Conservation (phyloP, 75 land plant species). For the Picea sitchensis region DNA sequence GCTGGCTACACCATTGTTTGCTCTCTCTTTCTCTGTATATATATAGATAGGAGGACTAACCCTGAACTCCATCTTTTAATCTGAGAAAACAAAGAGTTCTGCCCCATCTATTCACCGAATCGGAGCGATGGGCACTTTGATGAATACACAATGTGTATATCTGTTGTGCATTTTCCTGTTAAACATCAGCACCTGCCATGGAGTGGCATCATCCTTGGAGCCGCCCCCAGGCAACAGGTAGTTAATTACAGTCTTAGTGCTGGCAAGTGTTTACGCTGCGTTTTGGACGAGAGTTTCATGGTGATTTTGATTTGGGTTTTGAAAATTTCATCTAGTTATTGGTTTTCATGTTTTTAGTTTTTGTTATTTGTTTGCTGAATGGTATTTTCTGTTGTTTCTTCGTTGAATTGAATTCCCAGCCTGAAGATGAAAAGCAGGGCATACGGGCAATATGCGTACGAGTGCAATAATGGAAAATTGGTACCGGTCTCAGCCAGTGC, state of each 20-base stretch:
- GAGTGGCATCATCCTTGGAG: neutral
- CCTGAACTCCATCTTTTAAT: too few species aligned
- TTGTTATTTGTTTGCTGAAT: too few species aligned
- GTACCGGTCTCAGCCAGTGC: conserved; percentile 9
- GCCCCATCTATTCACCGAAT: too few species aligned
- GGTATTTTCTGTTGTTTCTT: neutral
- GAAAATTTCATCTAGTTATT: neutral
- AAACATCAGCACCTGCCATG: too few species aligned
- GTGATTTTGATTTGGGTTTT: too few species aligned
- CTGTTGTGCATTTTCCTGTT: too few species aligned
- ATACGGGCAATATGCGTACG: conserved; percentile 8
- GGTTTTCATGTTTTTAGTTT: neutral
- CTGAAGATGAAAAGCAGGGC: conserved; percentile 13
- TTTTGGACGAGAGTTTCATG: neutral
- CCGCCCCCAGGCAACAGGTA: neutral
- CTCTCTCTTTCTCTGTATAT: too few species aligned
- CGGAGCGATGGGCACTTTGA: too few species aligned
- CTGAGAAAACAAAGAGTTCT: too few species aligned
- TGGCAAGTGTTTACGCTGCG: neutral
- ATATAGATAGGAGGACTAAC: too few species aligned
- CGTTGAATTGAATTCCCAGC: neutral
- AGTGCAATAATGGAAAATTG: conserved; percentile 11
- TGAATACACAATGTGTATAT: too few species aligned
- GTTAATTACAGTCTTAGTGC: neutral
- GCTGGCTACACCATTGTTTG: too few species aligned